These are phyloP conservation scores for Carex kokanica DNA, from an alignment of 176 grass and related monocot species.

Conservation along the genomic window DNA sequence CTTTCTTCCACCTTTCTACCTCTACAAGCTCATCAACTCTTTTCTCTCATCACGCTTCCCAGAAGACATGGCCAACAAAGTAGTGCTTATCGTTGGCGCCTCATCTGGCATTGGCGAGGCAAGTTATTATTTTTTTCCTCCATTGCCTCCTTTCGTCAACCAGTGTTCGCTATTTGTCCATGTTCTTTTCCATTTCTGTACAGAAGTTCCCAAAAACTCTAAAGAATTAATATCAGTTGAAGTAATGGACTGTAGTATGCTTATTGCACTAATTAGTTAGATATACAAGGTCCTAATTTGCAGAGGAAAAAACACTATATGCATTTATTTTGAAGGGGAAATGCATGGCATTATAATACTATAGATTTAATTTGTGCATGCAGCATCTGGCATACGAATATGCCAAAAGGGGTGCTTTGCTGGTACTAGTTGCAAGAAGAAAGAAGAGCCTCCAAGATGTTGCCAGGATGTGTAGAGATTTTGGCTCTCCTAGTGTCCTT, in stretches of 20 bases:
- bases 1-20: conserved; percentile 50
- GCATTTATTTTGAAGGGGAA: neutral
- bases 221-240: neutral
- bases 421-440: conserved; percentile 75
- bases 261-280: conserved; percentile 12
- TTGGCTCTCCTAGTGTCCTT: conserved; percentile 64
- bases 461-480: conserved; percentile 32
- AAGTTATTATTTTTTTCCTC: neutral
- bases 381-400: conserved; percentile 39
- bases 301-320: neutral
- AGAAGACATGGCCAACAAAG: conserved; percentile 54
- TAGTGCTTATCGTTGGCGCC: conserved; percentile 65
- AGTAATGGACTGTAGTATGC: neutral
- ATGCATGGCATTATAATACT: neutral
- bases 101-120: conserved; percentile 88
- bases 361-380: neutral
- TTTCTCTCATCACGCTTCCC: conserved; percentile 43
- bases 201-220: neutral
- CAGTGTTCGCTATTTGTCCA: neutral
- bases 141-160: neutral
- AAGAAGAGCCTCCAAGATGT: conserved; percentile 59
- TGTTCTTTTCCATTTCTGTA: neutral
- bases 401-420: conserved; percentile 37
- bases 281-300: conserved; percentile 27
- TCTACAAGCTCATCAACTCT: conserved; percentile 48